Evolutionary conservation across 2,329 filamentous ascomycete genomes (phyloP).

Genomic region (Trichoderma aggressivum): DNA sequence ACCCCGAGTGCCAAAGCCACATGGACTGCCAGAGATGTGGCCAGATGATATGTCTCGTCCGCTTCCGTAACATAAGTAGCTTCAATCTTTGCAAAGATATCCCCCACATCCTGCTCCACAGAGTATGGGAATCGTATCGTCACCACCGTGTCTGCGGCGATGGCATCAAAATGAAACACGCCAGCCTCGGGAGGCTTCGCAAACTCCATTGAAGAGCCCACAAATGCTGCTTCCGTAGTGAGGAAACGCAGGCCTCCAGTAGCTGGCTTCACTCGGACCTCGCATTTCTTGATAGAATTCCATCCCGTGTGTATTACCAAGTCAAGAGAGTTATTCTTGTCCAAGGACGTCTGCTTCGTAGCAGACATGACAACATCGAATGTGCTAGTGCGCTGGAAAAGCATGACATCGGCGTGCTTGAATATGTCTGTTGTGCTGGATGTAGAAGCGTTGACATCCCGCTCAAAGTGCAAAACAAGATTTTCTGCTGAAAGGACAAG

Average conservation of each 20-base stretch:
- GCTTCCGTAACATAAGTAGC: conserved; percentile 66
- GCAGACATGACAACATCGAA: conserved; percentile 66
- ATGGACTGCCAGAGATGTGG: conserved; percentile 58
- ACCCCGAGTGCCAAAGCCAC: conserved; percentile 83
- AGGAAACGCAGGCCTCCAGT: conserved; percentile 64
- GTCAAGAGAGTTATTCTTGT: conserved; percentile 74
- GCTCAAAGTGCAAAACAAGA: conserved; percentile 63
- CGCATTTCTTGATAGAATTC: conserved; percentile 62
- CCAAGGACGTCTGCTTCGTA: conserved; percentile 71
- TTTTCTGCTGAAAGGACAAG: conserved; percentile 64
- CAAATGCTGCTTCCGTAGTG: conserved; percentile 55
- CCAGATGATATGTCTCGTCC: conserved; percentile 44
- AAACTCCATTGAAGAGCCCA: conserved; percentile 41
- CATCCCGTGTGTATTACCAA: conserved; percentile 69
- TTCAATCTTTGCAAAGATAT: conserved; percentile 73
- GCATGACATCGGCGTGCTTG: conserved; percentile 59
- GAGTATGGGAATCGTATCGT: conserved; percentile 76
- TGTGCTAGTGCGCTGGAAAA: conserved; percentile 67
- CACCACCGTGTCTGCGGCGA: conserved; percentile 46
- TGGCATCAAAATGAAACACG: conserved; percentile 46
- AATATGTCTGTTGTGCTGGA: conserved; percentile 51
- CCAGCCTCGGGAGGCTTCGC: conserved; percentile 52
- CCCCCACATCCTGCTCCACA: conserved; percentile 70
- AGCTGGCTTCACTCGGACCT: conserved; percentile 60
- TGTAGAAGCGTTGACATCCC: conserved; percentile 48